These are phyloP conservation scores for Tricladium varicosporioides DNA, from an alignment of 2,329 filamentous ascomycete species.

Conservation along the genomic window DNA sequence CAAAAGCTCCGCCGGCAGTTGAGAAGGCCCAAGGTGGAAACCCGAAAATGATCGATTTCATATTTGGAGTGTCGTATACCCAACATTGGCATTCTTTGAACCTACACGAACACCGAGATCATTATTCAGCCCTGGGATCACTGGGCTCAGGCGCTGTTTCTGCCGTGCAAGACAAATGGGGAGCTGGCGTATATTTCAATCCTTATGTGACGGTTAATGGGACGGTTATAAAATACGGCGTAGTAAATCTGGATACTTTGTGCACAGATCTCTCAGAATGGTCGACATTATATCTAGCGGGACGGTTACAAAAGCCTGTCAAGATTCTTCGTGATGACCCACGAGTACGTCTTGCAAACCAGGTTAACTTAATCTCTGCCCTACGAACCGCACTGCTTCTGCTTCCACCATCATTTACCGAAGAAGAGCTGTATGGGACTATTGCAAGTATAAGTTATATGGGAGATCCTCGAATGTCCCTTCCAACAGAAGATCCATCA, in stretches of 20 bases:
- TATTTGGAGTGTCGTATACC: slow-evolving; percentile 90
- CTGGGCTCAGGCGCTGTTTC: slow-evolving; percentile 84
- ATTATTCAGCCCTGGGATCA: slow-evolving; percentile 84
- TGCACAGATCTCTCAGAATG: slow-evolving; percentile 84
- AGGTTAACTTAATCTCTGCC: slow-evolving; percentile 91
- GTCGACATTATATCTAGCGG: slow-evolving; percentile 95
- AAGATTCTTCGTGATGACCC: slow-evolving; percentile 96
- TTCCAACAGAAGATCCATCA: slow-evolving; percentile 84
- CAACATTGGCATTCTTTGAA: slow-evolving; percentile 98
- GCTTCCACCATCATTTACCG: slow-evolving; percentile 79
- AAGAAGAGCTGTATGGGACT: slow-evolving; percentile 82
- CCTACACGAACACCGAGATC: slow-evolving; percentile 79
- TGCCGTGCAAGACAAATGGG: slow-evolving; percentile 80
- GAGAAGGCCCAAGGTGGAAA: slow-evolving; percentile 81
- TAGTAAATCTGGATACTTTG: slow-evolving; percentile 89
- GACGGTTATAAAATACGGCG: slow-evolving; percentile 95
- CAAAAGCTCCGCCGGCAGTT: slow-evolving; percentile 77
- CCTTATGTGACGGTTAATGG: slow-evolving; percentile 93
- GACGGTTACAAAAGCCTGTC: slow-evolving; percentile 92
- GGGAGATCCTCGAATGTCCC: slow-evolving; percentile 91
- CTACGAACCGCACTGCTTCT: slow-evolving; percentile 86
- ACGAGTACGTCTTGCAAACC: slow-evolving; percentile 87
- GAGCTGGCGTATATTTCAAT: slow-evolving; percentile 96
- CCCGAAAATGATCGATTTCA: slow-evolving; percentile 98
- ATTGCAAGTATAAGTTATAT: slow-evolving; percentile 93